Evolutionary conservation across 2,329 filamentous ascomycete species (phyloP).

Genomic region (Neofusicoccum cordaticola): DNA sequence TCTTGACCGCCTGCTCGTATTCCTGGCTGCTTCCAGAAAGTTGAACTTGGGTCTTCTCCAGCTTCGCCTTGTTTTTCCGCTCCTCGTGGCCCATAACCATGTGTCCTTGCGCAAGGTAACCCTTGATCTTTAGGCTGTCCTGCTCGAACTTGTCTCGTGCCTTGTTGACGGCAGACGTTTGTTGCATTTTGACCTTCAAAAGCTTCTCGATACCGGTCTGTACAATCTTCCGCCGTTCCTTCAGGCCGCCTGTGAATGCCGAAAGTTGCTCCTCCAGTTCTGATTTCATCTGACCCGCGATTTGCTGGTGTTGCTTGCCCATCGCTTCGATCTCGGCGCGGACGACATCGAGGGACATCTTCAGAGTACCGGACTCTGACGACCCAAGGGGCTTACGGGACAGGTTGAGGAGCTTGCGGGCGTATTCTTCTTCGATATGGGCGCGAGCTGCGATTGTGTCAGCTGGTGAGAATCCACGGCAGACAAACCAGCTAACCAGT

Average conservation of each 20-base stretch:
- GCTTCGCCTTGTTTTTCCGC: constrained; percentile 95
- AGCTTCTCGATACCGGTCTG: constrained; percentile 93
- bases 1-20: constrained; percentile 89
- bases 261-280: constrained; percentile 91
- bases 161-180: constrained; percentile 90
- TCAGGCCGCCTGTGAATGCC: constrained; percentile 91
- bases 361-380: constrained; percentile 79
- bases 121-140: constrained; percentile 97
- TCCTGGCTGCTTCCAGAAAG: constrained; percentile 87
- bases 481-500: constrained; percentile 53
- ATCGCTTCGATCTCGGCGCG: constrained; percentile 88
- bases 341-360: constrained; percentile 79
- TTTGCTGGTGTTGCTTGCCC: constrained; percentile 87
- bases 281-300: constrained; percentile 90
- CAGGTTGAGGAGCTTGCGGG: constrained; percentile 80
- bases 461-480: constrained; percentile 2
- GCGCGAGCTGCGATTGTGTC: constrained; percentile 63
- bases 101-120: constrained; percentile 94
- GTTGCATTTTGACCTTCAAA: constrained; percentile 87
- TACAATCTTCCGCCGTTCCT: constrained; percentile 94
- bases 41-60: constrained; percentile 98
- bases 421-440: constrained; percentile 94
- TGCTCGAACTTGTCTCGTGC: constrained; percentile 94
- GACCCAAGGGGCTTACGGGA: constrained; percentile 87
- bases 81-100: constrained; percentile 99